phyloP scores from a whole-genome alignment of 2,329 filamentous ascomycete species.

The Trichoderma hamatum region DNA sequence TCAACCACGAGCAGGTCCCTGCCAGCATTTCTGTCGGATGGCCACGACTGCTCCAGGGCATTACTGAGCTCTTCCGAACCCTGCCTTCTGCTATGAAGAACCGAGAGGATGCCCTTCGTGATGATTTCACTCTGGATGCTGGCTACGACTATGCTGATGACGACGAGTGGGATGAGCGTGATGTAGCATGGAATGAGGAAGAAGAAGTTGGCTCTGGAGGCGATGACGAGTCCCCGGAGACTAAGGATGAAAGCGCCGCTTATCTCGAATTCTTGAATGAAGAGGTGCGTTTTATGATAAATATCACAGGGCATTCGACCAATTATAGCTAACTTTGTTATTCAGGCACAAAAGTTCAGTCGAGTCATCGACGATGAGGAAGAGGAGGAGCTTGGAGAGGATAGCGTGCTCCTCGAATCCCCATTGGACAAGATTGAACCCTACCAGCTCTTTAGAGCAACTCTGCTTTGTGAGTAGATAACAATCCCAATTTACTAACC shows the following conservation, averaged over 20 bases:
- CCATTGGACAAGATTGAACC: constrained; percentile 95
- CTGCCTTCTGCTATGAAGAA: constrained; percentile 86
- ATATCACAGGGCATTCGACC: neutral
- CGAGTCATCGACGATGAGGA: constrained; percentile 69
- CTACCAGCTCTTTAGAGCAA: constrained; percentile 83
- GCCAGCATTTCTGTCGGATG: constrained; percentile 93
- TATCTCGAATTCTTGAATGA: constrained; percentile 96
- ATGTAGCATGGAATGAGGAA: constrained; percentile 77
- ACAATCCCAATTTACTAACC: neutral
- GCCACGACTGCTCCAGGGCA: constrained; percentile 85
- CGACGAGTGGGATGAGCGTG: constrained; percentile 82
- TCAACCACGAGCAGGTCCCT: constrained; percentile 81
- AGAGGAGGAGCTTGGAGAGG: constrained; percentile 88
- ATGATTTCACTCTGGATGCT: constrained; percentile 76
- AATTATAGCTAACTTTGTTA: neutral
- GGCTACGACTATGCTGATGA: constrained; percentile 69
- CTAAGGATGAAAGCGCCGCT: constrained; percentile 87
- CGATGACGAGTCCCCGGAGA: constrained; percentile 65
- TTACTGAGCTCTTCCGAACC: constrained; percentile 89
- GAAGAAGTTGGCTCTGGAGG: constrained; percentile 64
- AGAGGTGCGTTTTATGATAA: constrained; percentile 59
- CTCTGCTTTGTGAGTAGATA: constrained; percentile 72
- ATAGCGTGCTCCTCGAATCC: constrained; percentile 89
- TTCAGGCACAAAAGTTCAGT: constrained; percentile 79
- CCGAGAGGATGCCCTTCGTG: constrained; percentile 87